Base-by-base conservation (phyloP, 352 stramenopile genomes). In the Phytophthora podocarpi region DNA sequence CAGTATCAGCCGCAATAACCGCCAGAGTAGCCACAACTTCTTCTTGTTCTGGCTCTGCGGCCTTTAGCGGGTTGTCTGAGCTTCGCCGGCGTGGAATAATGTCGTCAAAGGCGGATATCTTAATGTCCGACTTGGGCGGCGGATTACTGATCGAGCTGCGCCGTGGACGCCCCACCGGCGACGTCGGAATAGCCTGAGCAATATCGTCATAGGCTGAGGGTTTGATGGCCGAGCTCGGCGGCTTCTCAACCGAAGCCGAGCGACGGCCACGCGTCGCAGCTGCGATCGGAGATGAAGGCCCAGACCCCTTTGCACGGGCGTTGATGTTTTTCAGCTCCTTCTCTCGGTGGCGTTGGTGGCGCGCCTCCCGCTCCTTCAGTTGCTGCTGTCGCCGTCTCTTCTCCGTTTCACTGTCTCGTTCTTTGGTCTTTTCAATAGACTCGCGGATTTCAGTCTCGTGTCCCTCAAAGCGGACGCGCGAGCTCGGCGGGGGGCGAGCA, bases 61-160 rank as follows among this genome's bases (percentile, higher is more conserved):
- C n/a, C 15, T 61, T 56, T 9, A 28, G 18, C 24, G n/a, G 24
- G 4, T 61, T 54, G 5, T 72, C 45, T 12, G 61, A 64, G 34
- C 45, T 66, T 4, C 67, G 59, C 23, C 70, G 70, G 41, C 62
- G 62, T 6, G 67, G 53, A 4, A 72, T 36, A 2, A 72, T 37
- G 8, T 74, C 50, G n/a, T 80, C 61, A 23, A 83, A 82, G 2
- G 74, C 74, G 1, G 70, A 73, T 18, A 76, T 56, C 34, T 86
- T 63, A 34, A 86, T 86, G 36, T 76, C 71, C 37, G 76, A 86
- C 43, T 73, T 76, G 1, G 82, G 79, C 8, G 79, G 82, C 7
- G 66, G 51, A 5, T 53, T 63, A 7, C 35, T 55, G 16, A 70
- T 39, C 1, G 61, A 76, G 13, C 64, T 78, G 11, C 67, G 70